These are phyloP conservation scores for Annona squamosa DNA, from an alignment of 164 flowering plant species.

Conservation along the genomic window DNA sequence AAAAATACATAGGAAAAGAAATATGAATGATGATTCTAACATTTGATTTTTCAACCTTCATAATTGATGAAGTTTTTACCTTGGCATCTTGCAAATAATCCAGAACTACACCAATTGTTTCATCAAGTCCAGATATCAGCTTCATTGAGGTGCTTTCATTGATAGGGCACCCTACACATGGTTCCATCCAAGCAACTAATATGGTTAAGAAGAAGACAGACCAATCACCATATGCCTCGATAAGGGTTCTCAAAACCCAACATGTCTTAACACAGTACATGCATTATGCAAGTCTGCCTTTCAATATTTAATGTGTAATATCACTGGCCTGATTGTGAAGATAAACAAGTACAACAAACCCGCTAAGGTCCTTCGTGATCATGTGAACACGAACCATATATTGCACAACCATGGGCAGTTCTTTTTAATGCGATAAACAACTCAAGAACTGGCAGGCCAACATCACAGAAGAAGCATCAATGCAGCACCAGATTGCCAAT, in stretches of 20 bases:
- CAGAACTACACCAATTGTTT: constrained; percentile 66
- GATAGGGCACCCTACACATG: constrained; percentile 34
- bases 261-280: not conserved
- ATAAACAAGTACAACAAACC: not conserved
- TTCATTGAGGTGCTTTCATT: constrained; percentile 48
- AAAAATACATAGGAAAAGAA: not conserved
- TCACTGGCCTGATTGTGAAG: not conserved
- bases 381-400: too few species aligned
- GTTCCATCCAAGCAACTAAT: constrained; percentile 6
- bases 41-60: not conserved
- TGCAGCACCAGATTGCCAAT: too few species aligned
- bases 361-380: not conserved
- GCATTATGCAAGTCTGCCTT: too few species aligned
- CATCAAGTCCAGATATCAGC: constrained; percentile 67
- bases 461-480: too few species aligned
- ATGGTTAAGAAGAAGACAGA: constrained; percentile 3
- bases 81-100: constrained; percentile 90
- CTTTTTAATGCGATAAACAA: too few species aligned
- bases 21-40: not conserved
- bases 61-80: constrained; percentile 30
- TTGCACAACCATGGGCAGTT: not conserved
- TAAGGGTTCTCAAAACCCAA: not conserved
- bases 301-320: too few species aligned
- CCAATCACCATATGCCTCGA: constrained; percentile 3
- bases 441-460: too few species aligned